Evolutionary conservation across 116 monocot genomes (phyloP).

Genomic region (Papilionanthe hybrid): DNA sequence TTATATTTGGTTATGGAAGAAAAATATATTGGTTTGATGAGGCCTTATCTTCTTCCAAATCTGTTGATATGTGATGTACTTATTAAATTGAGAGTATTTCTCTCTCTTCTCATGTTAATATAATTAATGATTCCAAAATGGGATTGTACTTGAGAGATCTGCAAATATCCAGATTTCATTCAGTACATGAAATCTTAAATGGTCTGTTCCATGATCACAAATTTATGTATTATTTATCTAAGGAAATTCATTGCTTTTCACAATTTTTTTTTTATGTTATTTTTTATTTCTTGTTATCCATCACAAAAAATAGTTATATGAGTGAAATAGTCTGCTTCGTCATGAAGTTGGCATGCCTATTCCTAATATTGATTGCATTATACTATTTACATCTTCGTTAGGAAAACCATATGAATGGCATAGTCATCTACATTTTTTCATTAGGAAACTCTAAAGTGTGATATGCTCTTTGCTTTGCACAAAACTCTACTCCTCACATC

Average conservation of each 20-base stretch:
- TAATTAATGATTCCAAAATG: background rate
- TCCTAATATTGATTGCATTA: background rate
- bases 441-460: background rate
- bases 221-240: background rate
- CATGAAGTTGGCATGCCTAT: background rate
- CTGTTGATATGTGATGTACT: background rate
- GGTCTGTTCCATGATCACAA: background rate
- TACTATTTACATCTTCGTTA: background rate
- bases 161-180: background rate
- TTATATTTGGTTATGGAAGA: background rate
- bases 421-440: background rate
- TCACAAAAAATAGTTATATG: background rate
- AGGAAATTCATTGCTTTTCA: background rate
- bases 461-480: background rate
- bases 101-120: background rate
- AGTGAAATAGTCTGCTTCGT: background rate
- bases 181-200: background rate
- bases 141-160: background rate
- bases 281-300: background rate
- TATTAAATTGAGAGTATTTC: background rate
- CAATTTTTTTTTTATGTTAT: background rate
- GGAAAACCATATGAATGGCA: background rate
- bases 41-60: background rate
- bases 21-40: background rate
- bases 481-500: background rate